A percentile compares a stretch with the other conserved stretches of the same genome.
phyloP scores from a whole-genome alignment of 495 filamentous ascomycete species.

The Xylaria curta region DNA sequence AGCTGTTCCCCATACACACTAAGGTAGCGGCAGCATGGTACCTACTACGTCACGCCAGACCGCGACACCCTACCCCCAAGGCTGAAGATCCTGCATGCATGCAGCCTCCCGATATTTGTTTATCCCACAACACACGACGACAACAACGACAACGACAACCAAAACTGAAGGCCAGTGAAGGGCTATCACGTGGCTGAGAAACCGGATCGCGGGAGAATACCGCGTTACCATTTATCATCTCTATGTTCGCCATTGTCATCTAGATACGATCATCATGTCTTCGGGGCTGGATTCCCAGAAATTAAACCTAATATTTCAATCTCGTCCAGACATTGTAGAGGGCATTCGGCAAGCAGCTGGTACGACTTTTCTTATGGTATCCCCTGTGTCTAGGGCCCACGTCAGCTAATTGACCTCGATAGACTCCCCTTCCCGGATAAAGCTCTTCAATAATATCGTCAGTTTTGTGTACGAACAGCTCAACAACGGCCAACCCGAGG shows the following conservation, averaged over 20 bases:
- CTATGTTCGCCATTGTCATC: constrained; percentile 9
- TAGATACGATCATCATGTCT: constrained; percentile 41
- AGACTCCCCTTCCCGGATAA: constrained; percentile 53
- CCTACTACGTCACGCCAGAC: constrained; percentile 16
- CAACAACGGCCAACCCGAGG: constrained; percentile 32
- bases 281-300: constrained; percentile 49
- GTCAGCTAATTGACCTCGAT: constrained; percentile 31
- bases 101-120: constrained; percentile 9
- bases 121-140: background rate
- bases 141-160: background rate
- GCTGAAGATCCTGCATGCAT: constrained; percentile 20
- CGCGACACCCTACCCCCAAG: constrained; percentile 16
- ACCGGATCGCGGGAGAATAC: background rate
- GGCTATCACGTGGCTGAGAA: background rate
- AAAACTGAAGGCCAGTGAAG: background rate
- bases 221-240: background rate
- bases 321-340: constrained; percentile 52
- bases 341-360: constrained; percentile 54
- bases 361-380: constrained; percentile 31
- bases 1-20: background rate
- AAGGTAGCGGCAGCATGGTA: background rate
- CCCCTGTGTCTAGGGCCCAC: background rate
- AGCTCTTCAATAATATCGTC: constrained; percentile 62
- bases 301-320: constrained; percentile 51
- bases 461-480: constrained; percentile 52